A percentile compares a stretch with the other conserved stretches of the same genome.
Evolutionary conservation across 2,329 filamentous ascomycete species (phyloP).

Genomic region (Aphanocladium album): DNA sequence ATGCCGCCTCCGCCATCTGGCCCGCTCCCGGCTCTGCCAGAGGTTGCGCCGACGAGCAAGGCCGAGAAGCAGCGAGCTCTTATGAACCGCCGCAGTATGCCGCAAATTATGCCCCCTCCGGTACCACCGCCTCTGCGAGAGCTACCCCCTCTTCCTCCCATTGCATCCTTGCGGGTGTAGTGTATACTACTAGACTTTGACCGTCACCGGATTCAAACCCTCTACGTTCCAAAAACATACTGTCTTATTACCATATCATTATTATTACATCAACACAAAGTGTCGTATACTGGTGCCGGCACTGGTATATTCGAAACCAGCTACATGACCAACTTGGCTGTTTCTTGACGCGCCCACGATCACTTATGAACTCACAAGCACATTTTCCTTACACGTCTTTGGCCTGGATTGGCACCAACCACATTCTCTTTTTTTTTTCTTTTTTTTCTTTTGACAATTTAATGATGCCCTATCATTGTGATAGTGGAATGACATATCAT

Average conservation of each 20-base stretch:
- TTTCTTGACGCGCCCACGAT: slow-evolving; percentile 1
- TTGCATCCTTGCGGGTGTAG: slow-evolving; percentile 6
- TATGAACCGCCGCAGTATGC: slow-evolving; percentile 43
- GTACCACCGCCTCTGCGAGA: slow-evolving; percentile 51
- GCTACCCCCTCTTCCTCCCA: slow-evolving; percentile 47
- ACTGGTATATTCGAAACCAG: slow-evolving; percentile 1
- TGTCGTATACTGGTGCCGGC: slow-evolving; percentile 4
- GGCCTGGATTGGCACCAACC: neutral
- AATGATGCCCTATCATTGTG: neutral
- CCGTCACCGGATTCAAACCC: neutral
- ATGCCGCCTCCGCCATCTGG: slow-evolving; percentile 25
- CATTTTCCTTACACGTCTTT: neutral
- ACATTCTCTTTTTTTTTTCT: neutral
- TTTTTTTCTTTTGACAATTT: neutral
- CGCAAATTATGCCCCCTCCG: slow-evolving; percentile 43
- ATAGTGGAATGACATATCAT: slow-evolving; percentile 8
- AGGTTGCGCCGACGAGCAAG: slow-evolving; percentile 19
- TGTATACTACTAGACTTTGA: neutral
- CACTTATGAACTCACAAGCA: neutral
- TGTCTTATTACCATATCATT: slow-evolving; percentile 1
- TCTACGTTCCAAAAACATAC: neutral
- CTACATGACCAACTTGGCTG: neutral
- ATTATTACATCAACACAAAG: neutral
- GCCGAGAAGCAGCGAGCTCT: slow-evolving; percentile 21
- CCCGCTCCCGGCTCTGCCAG: slow-evolving; percentile 29